phyloP scores from a whole-genome alignment of 108 stramenopile genomes.

The Aurantiochytrium sp. region DNA sequence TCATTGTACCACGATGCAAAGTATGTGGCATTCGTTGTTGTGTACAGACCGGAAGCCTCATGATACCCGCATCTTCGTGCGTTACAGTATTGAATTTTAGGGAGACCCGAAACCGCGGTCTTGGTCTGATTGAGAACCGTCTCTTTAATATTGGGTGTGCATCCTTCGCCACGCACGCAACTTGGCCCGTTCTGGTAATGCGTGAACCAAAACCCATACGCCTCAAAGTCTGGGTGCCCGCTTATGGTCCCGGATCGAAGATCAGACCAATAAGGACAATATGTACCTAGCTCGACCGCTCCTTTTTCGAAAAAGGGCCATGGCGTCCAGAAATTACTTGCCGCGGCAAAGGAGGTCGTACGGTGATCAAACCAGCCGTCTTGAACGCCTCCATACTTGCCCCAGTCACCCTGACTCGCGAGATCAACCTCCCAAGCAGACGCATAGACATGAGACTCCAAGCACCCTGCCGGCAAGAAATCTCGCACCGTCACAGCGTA shows the following conservation, averaged over 20 bases:
- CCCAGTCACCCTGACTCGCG: background rate
- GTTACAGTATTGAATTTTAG: background rate
- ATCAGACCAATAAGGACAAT: background rate
- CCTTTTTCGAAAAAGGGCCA: background rate
- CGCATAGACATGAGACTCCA: background rate
- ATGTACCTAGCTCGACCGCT: background rate
- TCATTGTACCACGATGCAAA: background rate
- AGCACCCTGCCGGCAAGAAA: background rate
- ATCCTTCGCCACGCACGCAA: background rate
- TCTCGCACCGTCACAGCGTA: background rate
- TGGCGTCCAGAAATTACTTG: background rate
- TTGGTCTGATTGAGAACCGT: background rate
- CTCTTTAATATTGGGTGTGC: background rate
- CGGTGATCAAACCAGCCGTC: background rate
- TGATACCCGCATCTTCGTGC: background rate
- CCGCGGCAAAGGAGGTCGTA: background rate
- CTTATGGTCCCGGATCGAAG: background rate
- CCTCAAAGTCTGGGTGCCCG: background rate
- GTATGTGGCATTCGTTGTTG: background rate
- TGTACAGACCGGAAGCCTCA: background rate
- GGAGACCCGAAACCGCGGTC: background rate
- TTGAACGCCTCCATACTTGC: background rate
- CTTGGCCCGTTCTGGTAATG: background rate
- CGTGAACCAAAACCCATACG: background rate
- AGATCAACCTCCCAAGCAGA: background rate